Evolutionary conservation across 2,329 filamentous ascomycete species (phyloP), one percentile per base, ranked within the genome.

Genomic region (Arthrobotrys sphaeroides): DNA sequence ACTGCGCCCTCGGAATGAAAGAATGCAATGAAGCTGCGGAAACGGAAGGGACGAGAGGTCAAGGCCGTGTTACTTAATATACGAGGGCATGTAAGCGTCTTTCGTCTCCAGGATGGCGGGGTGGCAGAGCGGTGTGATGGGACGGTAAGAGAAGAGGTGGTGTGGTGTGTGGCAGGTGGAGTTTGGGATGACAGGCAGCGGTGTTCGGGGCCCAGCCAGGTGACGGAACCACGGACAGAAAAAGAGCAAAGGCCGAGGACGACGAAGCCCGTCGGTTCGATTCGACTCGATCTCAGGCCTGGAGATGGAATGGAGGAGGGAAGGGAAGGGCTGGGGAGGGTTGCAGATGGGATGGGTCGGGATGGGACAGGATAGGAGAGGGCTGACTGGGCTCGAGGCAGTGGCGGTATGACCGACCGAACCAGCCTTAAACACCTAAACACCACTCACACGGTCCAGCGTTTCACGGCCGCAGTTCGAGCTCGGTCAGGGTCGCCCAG

Each of bases 401-500:
- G 33, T 53, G 69, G 53, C 53, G 62, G 70, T 68, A 45, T 74
- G 70, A 40, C 70, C 70, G 70, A 74, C 60, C 62, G 62, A 38
- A 67, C 70, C 53, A 74, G 70, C 70, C 62, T 74, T 74, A 74
- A 74, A 74, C 70, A 74, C 70, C 70, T 74, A 74, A 74, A 74
- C 70, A 74, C 70, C 70, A 74, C 70, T 68, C 62, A 74, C 62
- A 62, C 70, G 62, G 55, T 45, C 62, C 62, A 68, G 70, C 45
- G 70, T 74, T 68, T 68, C 69, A 73, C 26, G 60, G 53, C 69
- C 69, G 67, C 67, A 62, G 59, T 42, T 62, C 18, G 24, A 53
- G 47, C 49, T 64, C 59, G 59, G 59, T 65, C 67, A 72, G 67
- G 67, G 59, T 65, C 43, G 68, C 38, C 59, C 47, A 62, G 47